Base-by-base conservation (phyloP, 148 eudicot species). In the Suaeda aralocaspica region DNA sequence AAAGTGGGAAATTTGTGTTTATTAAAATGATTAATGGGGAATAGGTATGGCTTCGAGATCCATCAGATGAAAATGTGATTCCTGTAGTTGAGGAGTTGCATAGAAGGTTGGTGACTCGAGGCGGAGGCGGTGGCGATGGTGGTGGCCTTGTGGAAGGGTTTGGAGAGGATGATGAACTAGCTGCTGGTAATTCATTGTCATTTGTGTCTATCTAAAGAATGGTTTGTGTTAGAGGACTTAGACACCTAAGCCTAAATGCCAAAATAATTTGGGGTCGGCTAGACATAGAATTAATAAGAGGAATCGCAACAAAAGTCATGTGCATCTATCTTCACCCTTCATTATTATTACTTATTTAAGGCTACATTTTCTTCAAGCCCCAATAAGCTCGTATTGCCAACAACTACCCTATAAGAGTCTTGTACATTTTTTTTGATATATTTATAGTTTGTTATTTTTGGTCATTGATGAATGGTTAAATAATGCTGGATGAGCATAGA, bases 51-150 rank as follows among this genome's bases (percentile, higher is more conserved):
- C 77, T 91, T 57, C 82, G 92, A 44, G 97, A 91, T 49, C 97
- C 97, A 28, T 68, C 67, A 36, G 89, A 92, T 80, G 95, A 89
- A 57, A 74, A 84, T 75, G 87, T 87, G 41, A 74, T 80, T 30
- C 95, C 97, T 6, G 70, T 91, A 42, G 89, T 87, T n/a, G 83
- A 89, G 76, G 97, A 91, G 73, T 82, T 91, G 19, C 85, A 86
- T 58, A 88, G 93, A 75, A 78, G 91, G 72, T 83, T 91, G 75
- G 78, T 85, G 24, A 52, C 76, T 2, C 71, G 49, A 13, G 59
- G n/a, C n/a, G n/a, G n/a, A n/a, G n/a, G n/a, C n/a, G n/a, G n/a
- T n/a, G n/a, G n/a, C n/a, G n/a, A n/a, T n/a, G n/a, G n/a, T n/a
- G n/a, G 71, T 67, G 76, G 73, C 42, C 42, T 71, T 64, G 67